Percentiles rank a stretch among this genome's conserved stretches.
phyloP scores from a whole-genome alignment of 441 rosid genomes.

The Adansonia madagascariensis region DNA sequence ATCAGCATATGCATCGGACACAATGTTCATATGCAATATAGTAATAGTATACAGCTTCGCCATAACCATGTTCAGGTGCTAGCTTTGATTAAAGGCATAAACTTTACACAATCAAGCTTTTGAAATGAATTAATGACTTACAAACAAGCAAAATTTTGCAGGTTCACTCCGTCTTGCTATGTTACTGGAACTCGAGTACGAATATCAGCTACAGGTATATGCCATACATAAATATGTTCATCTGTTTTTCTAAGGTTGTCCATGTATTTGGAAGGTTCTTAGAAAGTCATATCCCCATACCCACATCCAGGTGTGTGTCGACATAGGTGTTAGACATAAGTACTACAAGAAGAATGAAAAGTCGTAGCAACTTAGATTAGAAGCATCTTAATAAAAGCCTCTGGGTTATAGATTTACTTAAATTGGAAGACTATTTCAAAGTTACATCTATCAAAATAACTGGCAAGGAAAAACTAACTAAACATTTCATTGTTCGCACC shows the following conservation, averaged over 20 bases:
- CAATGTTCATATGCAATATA: too few species aligned
- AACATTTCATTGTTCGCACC: slow-evolving; percentile 43
- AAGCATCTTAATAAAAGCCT: slow-evolving; percentile 14
- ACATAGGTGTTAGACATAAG: too few species aligned
- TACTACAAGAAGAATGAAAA: too few species aligned
- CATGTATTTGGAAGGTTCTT: too few species aligned
- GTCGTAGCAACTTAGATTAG: too few species aligned
- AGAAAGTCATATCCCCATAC: too few species aligned
- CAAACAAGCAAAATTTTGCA: background rate
- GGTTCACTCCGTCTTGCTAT: background rate
- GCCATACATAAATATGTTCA: too few species aligned
- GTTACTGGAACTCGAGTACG: too few species aligned
- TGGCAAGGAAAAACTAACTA: background rate
- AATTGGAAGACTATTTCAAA: background rate
- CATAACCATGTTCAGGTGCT: background rate
- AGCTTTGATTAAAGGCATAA: background rate
- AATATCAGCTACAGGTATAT: too few species aligned
- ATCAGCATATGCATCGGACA: too few species aligned
- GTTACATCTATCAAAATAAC: slow-evolving; percentile 21
- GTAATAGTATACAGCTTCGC: background rate
- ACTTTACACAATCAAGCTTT: background rate
- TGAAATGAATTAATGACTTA: slow-evolving; percentile 4
- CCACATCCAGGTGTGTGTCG: too few species aligned
- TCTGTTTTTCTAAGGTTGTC: too few species aligned
- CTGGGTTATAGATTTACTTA: background rate